phyloP scores from a whole-genome alignment of 192 early-diverging fungal genomes.

The Dissophora ornata region DNA sequence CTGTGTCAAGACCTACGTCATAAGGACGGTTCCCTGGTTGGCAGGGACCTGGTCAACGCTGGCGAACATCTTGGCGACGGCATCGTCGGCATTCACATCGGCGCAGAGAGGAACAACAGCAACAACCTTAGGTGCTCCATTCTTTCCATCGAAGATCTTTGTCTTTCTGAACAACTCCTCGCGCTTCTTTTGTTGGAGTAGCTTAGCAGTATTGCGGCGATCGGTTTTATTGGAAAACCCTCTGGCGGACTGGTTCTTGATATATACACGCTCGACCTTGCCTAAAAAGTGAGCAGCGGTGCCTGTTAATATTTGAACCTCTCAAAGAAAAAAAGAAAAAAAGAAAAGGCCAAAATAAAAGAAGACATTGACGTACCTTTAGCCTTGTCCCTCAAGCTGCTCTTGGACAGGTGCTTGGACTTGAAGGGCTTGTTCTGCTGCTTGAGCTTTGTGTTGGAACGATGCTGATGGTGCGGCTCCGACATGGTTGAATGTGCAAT shows the following conservation, averaged over 20 bases:
- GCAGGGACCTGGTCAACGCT: constrained; percentile 53
- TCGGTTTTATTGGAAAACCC: constrained; percentile 71
- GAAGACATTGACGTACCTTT: constrained; percentile 66
- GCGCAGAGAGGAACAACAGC: constrained; percentile 91
- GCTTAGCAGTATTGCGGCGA: constrained; percentile 82
- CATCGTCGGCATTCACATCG: constrained; percentile 68
- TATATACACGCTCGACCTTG: constrained; percentile 69
- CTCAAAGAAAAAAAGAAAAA: background rate
- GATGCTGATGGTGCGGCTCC: constrained; percentile 51
- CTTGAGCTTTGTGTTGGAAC: constrained; percentile 74
- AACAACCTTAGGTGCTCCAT: constrained; percentile 90
- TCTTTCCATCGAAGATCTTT: constrained; percentile 85
- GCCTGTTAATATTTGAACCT: background rate
- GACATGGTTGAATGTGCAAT: constrained; percentile 30
- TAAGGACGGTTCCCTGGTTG: constrained; percentile 40
- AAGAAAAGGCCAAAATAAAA: background rate
- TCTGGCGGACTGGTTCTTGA: constrained; percentile 67
- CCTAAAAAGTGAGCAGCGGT: constrained; percentile 50
- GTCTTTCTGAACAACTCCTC: constrained; percentile 73
- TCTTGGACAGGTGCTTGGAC: constrained; percentile 89
- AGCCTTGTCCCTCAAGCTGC: constrained; percentile 76
- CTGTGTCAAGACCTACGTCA: constrained; percentile 52
- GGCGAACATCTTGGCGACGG: constrained; percentile 65
- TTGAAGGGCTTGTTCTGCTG: constrained; percentile 98
- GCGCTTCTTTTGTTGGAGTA: constrained; percentile 86